These are phyloP conservation scores for Fusarium scirpi DNA, from an alignment of 2,329 filamentous ascomycete species.

Conservation along the genomic window DNA sequence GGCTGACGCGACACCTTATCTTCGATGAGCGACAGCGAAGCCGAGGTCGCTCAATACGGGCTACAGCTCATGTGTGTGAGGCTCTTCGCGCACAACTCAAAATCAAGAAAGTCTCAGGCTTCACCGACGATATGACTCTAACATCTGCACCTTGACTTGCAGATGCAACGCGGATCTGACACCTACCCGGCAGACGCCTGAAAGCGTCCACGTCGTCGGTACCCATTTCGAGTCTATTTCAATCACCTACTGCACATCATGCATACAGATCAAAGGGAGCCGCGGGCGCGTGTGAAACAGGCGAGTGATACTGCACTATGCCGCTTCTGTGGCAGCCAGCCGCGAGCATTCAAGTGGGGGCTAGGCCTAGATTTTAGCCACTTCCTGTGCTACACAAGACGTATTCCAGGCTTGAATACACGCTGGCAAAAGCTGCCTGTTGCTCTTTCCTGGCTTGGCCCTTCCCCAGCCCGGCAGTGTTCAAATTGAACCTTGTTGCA, in stretches of 20 bases:
- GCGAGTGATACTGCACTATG: slow-evolving; percentile 39
- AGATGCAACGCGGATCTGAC: slow-evolving; percentile 43
- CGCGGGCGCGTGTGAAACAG: slow-evolving; percentile 39
- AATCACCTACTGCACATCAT: slow-evolving; percentile 48
- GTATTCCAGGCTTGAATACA: slow-evolving; percentile 30
- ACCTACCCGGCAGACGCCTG: slow-evolving; percentile 40
- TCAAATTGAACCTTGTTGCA: slow-evolving; percentile 28
- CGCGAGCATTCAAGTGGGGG: slow-evolving; percentile 29
- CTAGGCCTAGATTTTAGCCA: slow-evolving; percentile 37
- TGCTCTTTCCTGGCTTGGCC: slow-evolving; percentile 13
- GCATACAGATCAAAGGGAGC: slow-evolving; percentile 45
- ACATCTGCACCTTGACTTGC: slow-evolving; percentile 26
- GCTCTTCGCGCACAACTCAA: not conserved
- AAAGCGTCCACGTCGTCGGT: slow-evolving; percentile 48
- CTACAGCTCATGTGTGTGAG: slow-evolving; percentile 5
- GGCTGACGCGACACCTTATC: slow-evolving; percentile 42
- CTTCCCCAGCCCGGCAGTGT: slow-evolving; percentile 33
- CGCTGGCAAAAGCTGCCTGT: slow-evolving; percentile 22
- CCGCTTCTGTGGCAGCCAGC: slow-evolving; percentile 40
- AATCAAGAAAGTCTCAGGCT: slow-evolving; percentile 38
- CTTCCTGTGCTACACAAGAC: slow-evolving; percentile 22
- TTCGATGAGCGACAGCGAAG: slow-evolving; percentile 24
- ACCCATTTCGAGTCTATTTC: slow-evolving; percentile 42
- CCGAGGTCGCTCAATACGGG: slow-evolving; percentile 27
- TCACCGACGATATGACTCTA: slow-evolving; percentile 46